phyloP scores from a whole-genome alignment of 1,284 basidiomycete species.

The Ceratobasidium sp. region DNA sequence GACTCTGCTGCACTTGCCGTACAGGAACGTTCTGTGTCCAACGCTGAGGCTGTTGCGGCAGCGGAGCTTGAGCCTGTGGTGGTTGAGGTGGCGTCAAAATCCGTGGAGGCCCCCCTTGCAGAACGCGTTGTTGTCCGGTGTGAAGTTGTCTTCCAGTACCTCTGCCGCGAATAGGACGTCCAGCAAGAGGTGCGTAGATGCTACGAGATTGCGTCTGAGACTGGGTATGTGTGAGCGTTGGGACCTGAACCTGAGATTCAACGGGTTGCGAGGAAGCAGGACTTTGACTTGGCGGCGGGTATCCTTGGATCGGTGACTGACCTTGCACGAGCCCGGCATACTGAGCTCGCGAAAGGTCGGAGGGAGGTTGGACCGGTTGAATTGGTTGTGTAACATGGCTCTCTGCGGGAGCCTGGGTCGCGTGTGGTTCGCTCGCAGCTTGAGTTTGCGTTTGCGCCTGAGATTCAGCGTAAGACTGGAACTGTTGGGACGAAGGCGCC shows the following conservation, averaged over 20 bases:
- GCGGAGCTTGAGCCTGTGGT: background rate
- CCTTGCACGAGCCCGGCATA: background rate
- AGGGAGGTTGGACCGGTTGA: background rate
- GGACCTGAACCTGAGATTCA: background rate
- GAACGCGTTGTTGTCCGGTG: slow-evolving; percentile 19
- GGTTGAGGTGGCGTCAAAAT: slow-evolving; percentile 16
- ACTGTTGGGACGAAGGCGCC: background rate
- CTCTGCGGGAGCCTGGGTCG: background rate
- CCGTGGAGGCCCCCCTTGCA: slow-evolving; percentile 29
- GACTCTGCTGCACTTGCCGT: background rate
- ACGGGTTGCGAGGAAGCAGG: background rate
- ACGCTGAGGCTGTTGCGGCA: background rate
- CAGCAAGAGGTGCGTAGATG: slow-evolving; percentile 33
- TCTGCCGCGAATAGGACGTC: slow-evolving; percentile 16
- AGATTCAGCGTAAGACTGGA: background rate
- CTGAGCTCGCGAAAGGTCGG: background rate
- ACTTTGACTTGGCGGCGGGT: background rate
- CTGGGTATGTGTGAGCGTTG: background rate
- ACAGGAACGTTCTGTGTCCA: background rate
- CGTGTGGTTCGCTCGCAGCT: background rate
- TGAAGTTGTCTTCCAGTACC: slow-evolving; percentile 18
- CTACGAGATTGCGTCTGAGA: background rate
- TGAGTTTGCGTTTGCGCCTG: background rate
- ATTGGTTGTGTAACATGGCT: background rate
- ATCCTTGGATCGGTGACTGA: background rate